Base-by-base conservation (phyloP, 805 yeast genomes). In the Candida vartiovaarae region DNA sequence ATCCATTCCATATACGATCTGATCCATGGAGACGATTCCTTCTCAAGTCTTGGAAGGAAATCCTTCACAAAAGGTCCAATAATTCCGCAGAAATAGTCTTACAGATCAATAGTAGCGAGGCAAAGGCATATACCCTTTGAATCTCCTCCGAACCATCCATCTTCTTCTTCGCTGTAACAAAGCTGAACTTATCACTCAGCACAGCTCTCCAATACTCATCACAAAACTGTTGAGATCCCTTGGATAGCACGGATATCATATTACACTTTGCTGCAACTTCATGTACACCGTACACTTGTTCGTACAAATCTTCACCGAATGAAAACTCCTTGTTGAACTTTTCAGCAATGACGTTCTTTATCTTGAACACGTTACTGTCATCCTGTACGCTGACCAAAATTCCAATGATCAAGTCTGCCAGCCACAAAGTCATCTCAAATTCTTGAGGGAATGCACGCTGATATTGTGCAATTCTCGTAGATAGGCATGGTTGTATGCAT, bases 1-100 rank as follows among this genome's bases (percentile, higher is more conserved):
- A 82, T 66, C 96, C 96, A 90, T 56, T 90, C 97, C 43, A 85
- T 63, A 54, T 83, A 86, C 3, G 74, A 64, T 44, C 97, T 73
- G 5, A 78, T 84, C 38, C 80, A 65, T 0, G 96, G 96, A 49
- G 93, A 83, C 10, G 86, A 77, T 49, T 91, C 98, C 2, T 66
- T 62, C 35, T 71, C 66, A 9, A 86, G 64, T 7, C 66, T 57
- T 1, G 61, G 58, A 5, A 70, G 40, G 9, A 73, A 49, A 3
- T 50, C 23, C 0, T 42, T 40, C 0, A 60, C 48, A 7, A 76
- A 56, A 34, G 50, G 2, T 65, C 45, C 15, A 64, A 40, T 0
- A 46, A 47, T 0, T 45, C 45, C 3, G 55, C 38, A 5, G 66
- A 55, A 3, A 72, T 48, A 3, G 60, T 53, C 36, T 68, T 72